Base-by-base conservation (phyloP, 2,329 filamentous ascomycete species). In the Phaeosphaeria sp. region DNA sequence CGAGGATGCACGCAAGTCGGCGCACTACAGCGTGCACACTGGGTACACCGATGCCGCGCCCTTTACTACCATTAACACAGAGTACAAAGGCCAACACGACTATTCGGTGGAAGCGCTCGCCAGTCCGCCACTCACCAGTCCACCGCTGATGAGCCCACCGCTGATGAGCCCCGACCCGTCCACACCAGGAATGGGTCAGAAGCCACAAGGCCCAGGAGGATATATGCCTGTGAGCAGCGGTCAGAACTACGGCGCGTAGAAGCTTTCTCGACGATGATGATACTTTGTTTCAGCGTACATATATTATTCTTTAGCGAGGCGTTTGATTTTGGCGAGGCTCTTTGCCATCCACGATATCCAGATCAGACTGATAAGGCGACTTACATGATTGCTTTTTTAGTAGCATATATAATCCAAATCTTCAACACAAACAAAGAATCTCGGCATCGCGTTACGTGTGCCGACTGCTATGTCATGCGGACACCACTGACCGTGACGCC, bases 211-310 rank as follows among this genome's bases (percentile, higher is more conserved):
- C 3, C 51, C 57, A 18, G 59, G 63, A 21, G 66, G 61, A 2
- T 69, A 69, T 44, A 63, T 64, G 60, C 57, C 67, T 15, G 62
- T 71, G 13, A 61, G 56, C 49, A 58, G 36, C 33, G 59, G 40
- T 8, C 64, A 67, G 22, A 58, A 64, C 36, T 63, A 60, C 42
- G 54, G 65, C 6, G 64, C 61, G 5, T 69, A 60, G 11, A 36
- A 39, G 6, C 27, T 25, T 44, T 44, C 22, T 8, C 4, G 20
- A 50, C 20, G 24, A 49, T 2, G 25, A 30, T 39, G 45, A 51
- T 42, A 44, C 39, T 48, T 24, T 36, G 36, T 22, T 57, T 27
- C 49, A 49, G 44, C n/a, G 2, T 25, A 42, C 18, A 39, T 24
- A 11, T 21, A 9, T 40, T 30, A 7, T 45, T 20, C 15, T 47